Conservation (phyloP, 495 filamentous ascomycete species). For the Xylaria flabelliformis region DNA sequence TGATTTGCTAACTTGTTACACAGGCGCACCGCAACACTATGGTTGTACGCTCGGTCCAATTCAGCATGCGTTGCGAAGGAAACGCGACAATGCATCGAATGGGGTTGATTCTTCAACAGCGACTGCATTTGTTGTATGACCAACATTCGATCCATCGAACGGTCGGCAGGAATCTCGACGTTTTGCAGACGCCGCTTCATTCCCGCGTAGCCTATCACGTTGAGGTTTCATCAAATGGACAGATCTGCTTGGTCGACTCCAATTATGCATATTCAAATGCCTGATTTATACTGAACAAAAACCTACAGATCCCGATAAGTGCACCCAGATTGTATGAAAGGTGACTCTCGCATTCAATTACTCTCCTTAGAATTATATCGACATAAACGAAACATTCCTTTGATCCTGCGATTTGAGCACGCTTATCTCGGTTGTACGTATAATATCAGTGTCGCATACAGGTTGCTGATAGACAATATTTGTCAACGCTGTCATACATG, state of each 20-base stretch:
- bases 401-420: not conserved
- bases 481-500: conserved; percentile 1
- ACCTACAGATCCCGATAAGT: conserved; percentile 6
- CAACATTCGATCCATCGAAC: conserved; percentile 5
- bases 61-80: not conserved
- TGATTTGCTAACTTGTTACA: conserved; percentile 10
- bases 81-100: conserved; percentile 11
- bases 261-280: not conserved
- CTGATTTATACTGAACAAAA: not conserved
- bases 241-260: not conserved
- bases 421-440: not conserved
- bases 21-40: not conserved
- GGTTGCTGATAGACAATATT: not conserved
- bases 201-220: not conserved
- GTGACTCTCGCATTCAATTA: not conserved
- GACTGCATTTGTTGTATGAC: not conserved
- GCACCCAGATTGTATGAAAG: not conserved
- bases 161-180: not conserved
- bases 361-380: not conserved
- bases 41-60: not conserved
- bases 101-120: not conserved
- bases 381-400: conserved; percentile 1
- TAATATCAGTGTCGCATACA: not conserved
- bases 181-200: conserved; percentile 2
- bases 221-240: not conserved